A percentile compares a stretch with the other conserved stretches of the same genome.
Conservation (phyloP, 495 filamentous ascomycete species). For the Beverwykella pulmonaria region DNA sequence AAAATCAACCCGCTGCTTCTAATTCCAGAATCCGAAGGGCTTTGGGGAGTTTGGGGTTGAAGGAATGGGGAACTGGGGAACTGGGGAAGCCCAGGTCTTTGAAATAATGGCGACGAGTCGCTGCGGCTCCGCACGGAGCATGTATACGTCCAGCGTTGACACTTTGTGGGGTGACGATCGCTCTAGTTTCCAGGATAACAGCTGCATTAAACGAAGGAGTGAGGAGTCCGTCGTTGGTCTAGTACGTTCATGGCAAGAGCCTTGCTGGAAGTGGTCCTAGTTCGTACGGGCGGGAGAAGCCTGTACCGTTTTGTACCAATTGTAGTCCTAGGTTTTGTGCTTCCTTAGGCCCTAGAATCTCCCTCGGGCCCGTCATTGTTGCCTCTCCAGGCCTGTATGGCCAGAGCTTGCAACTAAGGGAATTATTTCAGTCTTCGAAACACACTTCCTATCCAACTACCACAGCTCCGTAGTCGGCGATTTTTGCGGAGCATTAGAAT, state of each 20-base stretch:
- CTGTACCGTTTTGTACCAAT: not conserved
- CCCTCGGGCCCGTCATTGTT: constrained; percentile 2
- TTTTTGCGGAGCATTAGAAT: not conserved
- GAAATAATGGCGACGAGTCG: constrained; percentile 19
- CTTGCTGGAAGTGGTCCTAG: not conserved
- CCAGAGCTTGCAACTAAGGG: not conserved
- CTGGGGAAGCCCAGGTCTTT: constrained; percentile 1
- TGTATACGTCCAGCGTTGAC: not conserved
- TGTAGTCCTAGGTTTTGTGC: not conserved
- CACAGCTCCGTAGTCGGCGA: not conserved
- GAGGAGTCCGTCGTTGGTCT: constrained; percentile 12
- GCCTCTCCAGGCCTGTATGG: not conserved
- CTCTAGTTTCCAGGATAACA: not conserved
- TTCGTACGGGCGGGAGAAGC: not conserved
- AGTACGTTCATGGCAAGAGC: constrained; percentile 6
- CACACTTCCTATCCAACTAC: not conserved
- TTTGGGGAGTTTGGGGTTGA: too few relatives aligned
- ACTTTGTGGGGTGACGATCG: not conserved
- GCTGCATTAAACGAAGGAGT: not conserved
- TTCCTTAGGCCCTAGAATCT: constrained; percentile 2
- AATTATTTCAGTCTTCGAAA: not conserved
- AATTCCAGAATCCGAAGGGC: not conserved
- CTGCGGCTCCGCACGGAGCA: constrained; percentile 32
- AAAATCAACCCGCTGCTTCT: not conserved
- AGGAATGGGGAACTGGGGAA: constrained; percentile 6